Conservation (phyloP, 2,329 filamentous ascomycete species). For the Leptographium lundbergii region DNA sequence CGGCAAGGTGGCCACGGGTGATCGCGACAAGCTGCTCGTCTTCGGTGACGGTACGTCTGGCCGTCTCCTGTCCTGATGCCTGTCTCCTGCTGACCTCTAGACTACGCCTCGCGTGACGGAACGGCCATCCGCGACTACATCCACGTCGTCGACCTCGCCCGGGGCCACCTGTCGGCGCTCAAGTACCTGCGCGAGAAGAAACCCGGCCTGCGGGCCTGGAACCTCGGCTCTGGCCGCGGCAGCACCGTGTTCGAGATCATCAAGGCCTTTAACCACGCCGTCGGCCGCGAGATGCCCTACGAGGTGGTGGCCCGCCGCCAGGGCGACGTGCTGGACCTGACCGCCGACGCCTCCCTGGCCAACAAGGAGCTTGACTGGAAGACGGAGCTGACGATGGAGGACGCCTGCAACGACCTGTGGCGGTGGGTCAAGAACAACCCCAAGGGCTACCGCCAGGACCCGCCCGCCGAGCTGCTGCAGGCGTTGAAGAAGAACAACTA, state of each 20-base stretch:
- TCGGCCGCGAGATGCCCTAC: slow-evolving; percentile 77
- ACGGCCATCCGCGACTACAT: slow-evolving; percentile 98
- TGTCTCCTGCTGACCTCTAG: slow-evolving; percentile 30
- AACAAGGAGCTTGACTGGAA: slow-evolving; percentile 88
- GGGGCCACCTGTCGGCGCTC: slow-evolving; percentile 76
- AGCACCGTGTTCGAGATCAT: slow-evolving; percentile 97
- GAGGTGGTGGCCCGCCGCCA: slow-evolving; percentile 70
- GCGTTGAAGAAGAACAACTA: slow-evolving; percentile 24
- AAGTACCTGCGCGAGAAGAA: slow-evolving; percentile 76
- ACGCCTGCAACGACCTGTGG: slow-evolving; percentile 91
- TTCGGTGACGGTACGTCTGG: slow-evolving; percentile 70
- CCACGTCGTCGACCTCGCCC: slow-evolving; percentile 81
- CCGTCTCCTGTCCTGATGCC: neutral
- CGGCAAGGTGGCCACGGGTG: slow-evolving; percentile 90
- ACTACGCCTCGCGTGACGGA: slow-evolving; percentile 82
- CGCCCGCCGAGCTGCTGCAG: slow-evolving; percentile 70
- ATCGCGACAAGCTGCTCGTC: slow-evolving; percentile 85
- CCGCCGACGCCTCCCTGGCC: slow-evolving; percentile 76
- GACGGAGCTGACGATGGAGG: slow-evolving; percentile 78
- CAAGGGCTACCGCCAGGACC: slow-evolving; percentile 81
- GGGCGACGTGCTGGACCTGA: slow-evolving; percentile 89
- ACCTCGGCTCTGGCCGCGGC: slow-evolving; percentile 85
- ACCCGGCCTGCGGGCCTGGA: slow-evolving; percentile 91
- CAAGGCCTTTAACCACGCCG: slow-evolving; percentile 79
- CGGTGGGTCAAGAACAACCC: slow-evolving; percentile 96